These are phyloP conservation scores for Mariannaea elegans DNA, from an alignment of 2,329 filamentous ascomycete genomes.

Conservation along the genomic window DNA sequence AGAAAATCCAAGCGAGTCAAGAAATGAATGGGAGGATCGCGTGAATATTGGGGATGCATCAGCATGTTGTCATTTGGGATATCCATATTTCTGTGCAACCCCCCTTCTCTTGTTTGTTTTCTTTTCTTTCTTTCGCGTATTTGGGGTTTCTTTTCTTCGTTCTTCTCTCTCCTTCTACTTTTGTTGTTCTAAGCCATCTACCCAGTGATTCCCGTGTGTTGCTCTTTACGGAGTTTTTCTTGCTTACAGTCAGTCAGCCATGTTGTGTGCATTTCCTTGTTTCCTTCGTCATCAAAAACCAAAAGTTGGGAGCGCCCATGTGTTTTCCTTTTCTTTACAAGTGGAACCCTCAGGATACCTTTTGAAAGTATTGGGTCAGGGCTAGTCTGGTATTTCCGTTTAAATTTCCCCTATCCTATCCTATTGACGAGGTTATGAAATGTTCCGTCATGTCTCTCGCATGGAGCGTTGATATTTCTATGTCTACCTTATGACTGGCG, in stretches of 20 bases:
- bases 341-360: conserved; percentile 42
- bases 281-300: conserved; percentile 26
- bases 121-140: conserved; percentile 34
- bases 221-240: conserved; percentile 37
- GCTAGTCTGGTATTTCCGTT: conserved; percentile 37
- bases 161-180: conserved; percentile 32
- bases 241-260: conserved; percentile 36
- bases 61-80: conserved; percentile 34
- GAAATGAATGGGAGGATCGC: conserved; percentile 35
- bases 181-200: conserved; percentile 32
- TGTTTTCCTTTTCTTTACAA: conserved; percentile 40
- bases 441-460: conserved; percentile 35
- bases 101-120: conserved; percentile 33
- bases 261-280: conserved; percentile 35
- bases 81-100: conserved; percentile 30
- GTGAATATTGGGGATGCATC: conserved; percentile 31
- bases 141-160: conserved; percentile 30
- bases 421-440: conserved; percentile 39
- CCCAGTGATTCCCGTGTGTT: conserved; percentile 38
- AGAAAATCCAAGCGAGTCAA: conserved; percentile 34
- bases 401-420: conserved; percentile 30
- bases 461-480: conserved; percentile 38
- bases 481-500: conserved; percentile 37
- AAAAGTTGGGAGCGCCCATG: conserved; percentile 39
- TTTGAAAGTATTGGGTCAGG: conserved; percentile 38